phyloP scores from a whole-genome alignment of 2,329 filamentous ascomycete species.

The Calonectria pseudoreteaudii region DNA sequence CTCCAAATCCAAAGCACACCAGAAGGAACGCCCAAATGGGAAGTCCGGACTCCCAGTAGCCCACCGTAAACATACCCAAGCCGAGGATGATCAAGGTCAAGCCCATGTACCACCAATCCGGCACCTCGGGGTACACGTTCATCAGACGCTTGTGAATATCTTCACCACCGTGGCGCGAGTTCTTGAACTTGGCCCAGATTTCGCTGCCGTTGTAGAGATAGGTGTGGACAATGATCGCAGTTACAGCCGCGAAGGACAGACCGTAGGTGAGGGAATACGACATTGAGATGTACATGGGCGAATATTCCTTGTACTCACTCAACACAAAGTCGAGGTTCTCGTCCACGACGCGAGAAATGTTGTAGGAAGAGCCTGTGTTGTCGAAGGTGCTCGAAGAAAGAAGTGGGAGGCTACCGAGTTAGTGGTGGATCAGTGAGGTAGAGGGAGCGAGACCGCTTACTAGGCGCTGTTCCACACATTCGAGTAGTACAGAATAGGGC shows the following conservation, averaged over 20 bases:
- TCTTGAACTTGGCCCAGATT: constrained; percentile 25
- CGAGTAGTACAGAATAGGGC: constrained; percentile 22
- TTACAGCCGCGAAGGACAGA: constrained; percentile 19
- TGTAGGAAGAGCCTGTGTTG: constrained; percentile 14
- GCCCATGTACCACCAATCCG: constrained; percentile 22
- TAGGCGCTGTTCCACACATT: constrained; percentile 26
- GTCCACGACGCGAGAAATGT: constrained; percentile 14
- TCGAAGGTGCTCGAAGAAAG: constrained; percentile 22
- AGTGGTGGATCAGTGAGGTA: background rate
- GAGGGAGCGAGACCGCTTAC: background rate
- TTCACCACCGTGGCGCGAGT: constrained; percentile 19
- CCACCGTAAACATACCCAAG: constrained; percentile 21
- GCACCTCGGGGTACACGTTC: constrained; percentile 21
- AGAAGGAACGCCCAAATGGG: constrained; percentile 22
- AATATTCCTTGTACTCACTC: constrained; percentile 21
- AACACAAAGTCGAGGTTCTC: constrained; percentile 18
- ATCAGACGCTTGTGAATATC: constrained; percentile 23
- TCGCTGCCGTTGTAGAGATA: constrained; percentile 21
- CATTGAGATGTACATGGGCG: constrained; percentile 25
- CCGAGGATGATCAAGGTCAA: constrained; percentile 14
- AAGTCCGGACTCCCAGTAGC: constrained; percentile 21
- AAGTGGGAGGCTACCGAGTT: constrained; percentile 6
- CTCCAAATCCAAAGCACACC: constrained; percentile 19
- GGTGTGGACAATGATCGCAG: constrained; percentile 21
- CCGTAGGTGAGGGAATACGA: constrained; percentile 20